Evolutionary conservation across 129 eudicot species (phyloP).

Genomic region (Arctium lappa): DNA sequence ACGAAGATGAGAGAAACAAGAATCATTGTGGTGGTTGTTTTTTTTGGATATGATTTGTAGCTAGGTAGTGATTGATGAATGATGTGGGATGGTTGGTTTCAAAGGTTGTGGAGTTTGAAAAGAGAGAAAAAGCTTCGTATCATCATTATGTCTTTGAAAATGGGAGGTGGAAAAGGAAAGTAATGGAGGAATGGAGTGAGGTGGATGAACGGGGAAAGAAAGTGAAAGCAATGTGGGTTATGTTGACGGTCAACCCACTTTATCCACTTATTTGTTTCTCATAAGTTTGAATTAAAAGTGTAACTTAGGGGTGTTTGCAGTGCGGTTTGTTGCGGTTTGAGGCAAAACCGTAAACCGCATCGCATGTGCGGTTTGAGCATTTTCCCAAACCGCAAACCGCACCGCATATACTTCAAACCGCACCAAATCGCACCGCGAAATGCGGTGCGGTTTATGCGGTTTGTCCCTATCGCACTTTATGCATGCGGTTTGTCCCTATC

Average conservation of each 20-base stretch:
- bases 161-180: constrained; percentile 38
- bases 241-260: constrained; percentile 23
- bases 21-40: constrained; percentile 12
- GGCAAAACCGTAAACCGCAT: no score
- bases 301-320: no score
- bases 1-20: constrained; percentile 26
- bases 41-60: neutral
- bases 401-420: no score
- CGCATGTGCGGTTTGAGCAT: no score
- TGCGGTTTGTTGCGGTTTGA: no score
- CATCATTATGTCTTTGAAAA: constrained; percentile 23
- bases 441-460: no score
- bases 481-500: no score
- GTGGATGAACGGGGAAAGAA: constrained; percentile 36
- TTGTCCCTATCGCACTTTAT: no score
- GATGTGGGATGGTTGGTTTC: constrained; percentile 16
- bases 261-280: neutral
- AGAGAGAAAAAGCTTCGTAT: neutral
- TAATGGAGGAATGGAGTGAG: constrained; percentile 24
- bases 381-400: no score
- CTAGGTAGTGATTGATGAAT: constrained; percentile 14
- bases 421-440: no score
- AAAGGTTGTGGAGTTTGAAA: constrained; percentile 5
- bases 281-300: neutral
- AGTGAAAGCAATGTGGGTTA: constrained; percentile 27